A percentile compares a stretch with the other conserved stretches of the same genome.
These are phyloP conservation scores for Suillus placidus DNA, from an alignment of 768 basidiomycete species.

Conservation along the genomic window DNA sequence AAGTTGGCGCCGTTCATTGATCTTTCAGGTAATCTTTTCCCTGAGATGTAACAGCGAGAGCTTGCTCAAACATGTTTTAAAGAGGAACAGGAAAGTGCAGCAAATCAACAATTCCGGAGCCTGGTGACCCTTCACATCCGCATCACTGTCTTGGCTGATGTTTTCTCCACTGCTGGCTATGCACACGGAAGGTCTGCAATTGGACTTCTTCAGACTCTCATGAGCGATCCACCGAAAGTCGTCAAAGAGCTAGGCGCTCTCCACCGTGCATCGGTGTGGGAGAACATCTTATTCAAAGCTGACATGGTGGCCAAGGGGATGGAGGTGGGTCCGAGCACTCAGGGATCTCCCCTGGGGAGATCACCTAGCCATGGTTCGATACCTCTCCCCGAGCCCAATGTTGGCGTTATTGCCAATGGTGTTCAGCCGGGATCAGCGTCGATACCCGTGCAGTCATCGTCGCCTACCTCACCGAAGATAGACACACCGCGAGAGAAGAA, in stretches of 20 bases:
- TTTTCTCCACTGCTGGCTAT: slow-evolving; percentile 82
- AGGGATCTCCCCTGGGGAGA: slow-evolving; percentile 49
- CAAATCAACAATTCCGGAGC: slow-evolving; percentile 68
- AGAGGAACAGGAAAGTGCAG: slow-evolving; percentile 51
- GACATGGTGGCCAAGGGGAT: slow-evolving; percentile 59
- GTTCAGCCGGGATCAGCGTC: slow-evolving; percentile 28
- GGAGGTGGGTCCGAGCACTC: slow-evolving; percentile 45
- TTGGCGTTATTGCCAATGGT: slow-evolving; percentile 35
- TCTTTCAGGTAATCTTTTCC: slow-evolving; percentile 40
- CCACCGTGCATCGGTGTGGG: slow-evolving; percentile 84
- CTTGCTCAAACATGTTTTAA: slow-evolving; percentile 16
- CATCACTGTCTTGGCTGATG: slow-evolving; percentile 81
- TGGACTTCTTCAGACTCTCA: slow-evolving; percentile 72
- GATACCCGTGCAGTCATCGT: slow-evolving; percentile 22
- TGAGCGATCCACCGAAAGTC: slow-evolving; percentile 63
- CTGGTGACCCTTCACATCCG: slow-evolving; percentile 79
- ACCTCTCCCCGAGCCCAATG: slow-evolving; percentile 44
- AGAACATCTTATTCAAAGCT: slow-evolving; percentile 77
- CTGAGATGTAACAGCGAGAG: not conserved
- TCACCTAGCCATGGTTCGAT: slow-evolving; percentile 47
- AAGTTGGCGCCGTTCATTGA: slow-evolving; percentile 71
- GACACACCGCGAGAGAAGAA: slow-evolving; percentile 62
- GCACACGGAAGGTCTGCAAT: slow-evolving; percentile 79
- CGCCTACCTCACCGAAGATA: slow-evolving; percentile 37
- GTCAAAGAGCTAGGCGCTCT: slow-evolving; percentile 75